Evolutionary conservation across 352 stramenopile species (phyloP), one percentile per base, ranked within the genome.

Genomic region (Phytophthora pini): DNA sequence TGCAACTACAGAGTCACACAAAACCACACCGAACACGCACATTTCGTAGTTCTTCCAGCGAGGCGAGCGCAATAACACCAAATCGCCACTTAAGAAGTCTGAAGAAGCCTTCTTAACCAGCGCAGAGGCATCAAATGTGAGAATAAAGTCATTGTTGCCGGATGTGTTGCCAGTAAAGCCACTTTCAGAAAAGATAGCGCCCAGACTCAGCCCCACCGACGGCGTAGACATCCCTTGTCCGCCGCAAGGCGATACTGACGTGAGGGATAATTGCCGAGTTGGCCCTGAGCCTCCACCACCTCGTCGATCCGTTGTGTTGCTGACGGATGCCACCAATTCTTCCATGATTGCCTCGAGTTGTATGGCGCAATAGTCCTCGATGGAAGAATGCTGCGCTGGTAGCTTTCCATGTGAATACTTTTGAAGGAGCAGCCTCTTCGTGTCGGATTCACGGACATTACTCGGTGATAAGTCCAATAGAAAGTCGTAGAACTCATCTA

Each of bases 401-500:
- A 91, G 68, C 15, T 76, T 79, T 9, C 47, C 47, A 29, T 61
- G 58, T 32, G 39, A 47, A 54, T 82, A 84, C 8, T 65, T 69
- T 9, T 64, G 43, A 4, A 92, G 63, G 41, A 62, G 52, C 2
- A 22, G 17, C 26, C 41, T 63, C 17, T 74, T 72, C 4, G 63
- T 67, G 11, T 76, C 69, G 6, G 61, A 77, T n/a, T 55, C 52
- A 44, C 68, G 72, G 45, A 85, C 65, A 22, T 77, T 76, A 6
- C 52, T 75, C 17, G 84, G 82, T 12, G 79, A 84, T 12, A 93
- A 44, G 26, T 85, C 70, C n/a, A 95, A 50, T 11, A 95, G 48
- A 48, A 90, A 89, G 40, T 87, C 78, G 61, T 92, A 92, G 32
- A 93, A 92, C 1, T 90, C 80, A 40, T 93, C 80, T 9, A 95